Evolutionary conservation across 306 rosid species (phyloP).

Genomic region (Dicorynia guianensis): DNA sequence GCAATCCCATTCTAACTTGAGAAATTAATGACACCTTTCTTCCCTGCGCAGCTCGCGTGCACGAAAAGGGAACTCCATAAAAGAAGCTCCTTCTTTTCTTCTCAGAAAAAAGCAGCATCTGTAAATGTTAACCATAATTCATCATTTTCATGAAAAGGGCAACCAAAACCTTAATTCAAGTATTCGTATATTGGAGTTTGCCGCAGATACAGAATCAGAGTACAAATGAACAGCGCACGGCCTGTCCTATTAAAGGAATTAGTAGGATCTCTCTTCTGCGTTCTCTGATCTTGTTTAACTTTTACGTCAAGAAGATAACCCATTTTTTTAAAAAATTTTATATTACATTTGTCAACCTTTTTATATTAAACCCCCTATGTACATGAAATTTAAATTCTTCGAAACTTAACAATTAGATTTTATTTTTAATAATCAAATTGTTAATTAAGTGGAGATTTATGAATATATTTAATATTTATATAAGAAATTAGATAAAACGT

Average conservation of each 20-base stretch:
- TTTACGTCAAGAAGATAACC: not conserved
- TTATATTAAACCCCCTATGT: too few species aligned
- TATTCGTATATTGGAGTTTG: not conserved
- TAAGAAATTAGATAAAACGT: too few species aligned
- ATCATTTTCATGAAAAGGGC: conserved; percentile 20
- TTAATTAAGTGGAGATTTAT: too few species aligned
- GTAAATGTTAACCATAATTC: not conserved
- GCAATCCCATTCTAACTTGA: conserved; percentile 24
- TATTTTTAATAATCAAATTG: too few species aligned
- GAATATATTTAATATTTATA: too few species aligned
- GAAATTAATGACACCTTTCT: conserved; percentile 4
- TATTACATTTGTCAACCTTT: too few species aligned
- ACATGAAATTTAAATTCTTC: too few species aligned
- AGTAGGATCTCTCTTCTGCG: not conserved
- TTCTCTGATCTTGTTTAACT: not conserved
- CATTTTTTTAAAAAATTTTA: too few species aligned
- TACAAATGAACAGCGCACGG: not conserved
- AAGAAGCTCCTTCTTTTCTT: not conserved
- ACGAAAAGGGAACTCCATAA: conserved; percentile 24
- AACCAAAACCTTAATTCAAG: too few species aligned
- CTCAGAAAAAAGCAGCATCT: not conserved
- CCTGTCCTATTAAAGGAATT: not conserved
- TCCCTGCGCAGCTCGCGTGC: conserved; percentile 45
- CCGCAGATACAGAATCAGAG: not conserved
- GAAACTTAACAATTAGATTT: too few species aligned